Evolutionary conservation across 164 flowering plant species (phyloP).

Genomic region (Saururus chinensis): DNA sequence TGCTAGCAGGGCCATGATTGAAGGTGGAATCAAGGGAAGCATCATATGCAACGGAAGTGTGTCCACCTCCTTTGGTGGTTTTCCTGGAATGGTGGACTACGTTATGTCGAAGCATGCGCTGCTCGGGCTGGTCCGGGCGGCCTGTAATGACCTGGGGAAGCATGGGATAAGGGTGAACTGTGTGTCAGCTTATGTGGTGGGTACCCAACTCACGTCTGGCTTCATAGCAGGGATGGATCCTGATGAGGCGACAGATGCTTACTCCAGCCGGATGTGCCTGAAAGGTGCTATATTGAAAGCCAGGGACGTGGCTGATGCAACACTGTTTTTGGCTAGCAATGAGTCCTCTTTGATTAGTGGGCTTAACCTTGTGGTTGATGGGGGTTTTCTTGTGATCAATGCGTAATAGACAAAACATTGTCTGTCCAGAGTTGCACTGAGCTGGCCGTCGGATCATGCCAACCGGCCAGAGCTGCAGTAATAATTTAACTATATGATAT

Average conservation of each 20-base stretch:
- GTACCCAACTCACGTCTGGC: not conserved
- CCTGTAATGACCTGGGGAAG: too few species aligned
- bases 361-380: conserved; percentile 8
- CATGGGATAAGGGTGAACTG: not conserved
- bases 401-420: too few species aligned
- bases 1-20: conserved; percentile 33
- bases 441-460: too few species aligned
- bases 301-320: conserved; percentile 8
- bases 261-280: not conserved
- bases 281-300: not conserved
- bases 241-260: not conserved
- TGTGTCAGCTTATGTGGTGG: not conserved
- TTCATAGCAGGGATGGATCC: not conserved
- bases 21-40: conserved; percentile 18
- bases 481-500: too few species aligned
- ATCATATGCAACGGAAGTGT: conserved; percentile 19
- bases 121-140: too few species aligned
- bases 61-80: too few species aligned
- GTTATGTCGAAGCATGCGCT: too few species aligned
- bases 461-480: too few species aligned
- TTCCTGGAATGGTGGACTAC: too few species aligned
- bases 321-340: conserved; percentile 5
- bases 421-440: too few species aligned
- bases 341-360: conserved; percentile 11
- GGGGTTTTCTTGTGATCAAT: conserved; percentile 7